Base-by-base conservation (phyloP, 768 basidiomycete genomes). In the Lentinus tigrinus region DNA sequence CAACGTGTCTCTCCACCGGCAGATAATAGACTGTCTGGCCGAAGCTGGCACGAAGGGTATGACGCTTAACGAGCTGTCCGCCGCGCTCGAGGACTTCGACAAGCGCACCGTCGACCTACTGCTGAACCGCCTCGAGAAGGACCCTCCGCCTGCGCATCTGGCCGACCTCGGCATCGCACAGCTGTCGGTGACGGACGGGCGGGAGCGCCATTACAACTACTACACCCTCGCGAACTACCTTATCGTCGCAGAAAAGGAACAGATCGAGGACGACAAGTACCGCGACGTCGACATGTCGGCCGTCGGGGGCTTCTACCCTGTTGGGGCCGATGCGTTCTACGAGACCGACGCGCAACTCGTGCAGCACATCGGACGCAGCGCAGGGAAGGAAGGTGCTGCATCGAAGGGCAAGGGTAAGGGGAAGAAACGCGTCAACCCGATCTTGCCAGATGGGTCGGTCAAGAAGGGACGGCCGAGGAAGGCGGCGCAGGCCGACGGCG, bases 151-250 rank as follows among this genome's bases (percentile, higher is more conserved):
- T 4, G 58, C 81, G 5, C 91, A 93, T 70, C 80, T 95, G 14
- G 76, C 77, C 51, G 89, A 94, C 69, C 76, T 91, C 39, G 80
- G 84, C 26, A 81, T 92, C 49, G 80, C 81, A 21, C 82, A 85
- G 37, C 70, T 91, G 27, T 87, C 88, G 80, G 95, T 97, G 73
- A 91, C 85, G 0, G 78, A 81, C 61, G 92, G 92, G 4, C 85
- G 93, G 36, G 92, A 98, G 73, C 87, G 93, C 27, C 88, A 93
- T 23, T 85, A 93, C 69, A 81, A 93, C 61, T 93, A 93, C 68
- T 95, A 85, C 74, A 91, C 91, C 0, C 70, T 88, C 43, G 78
- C 81, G 2, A 83, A 85, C 28, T 96, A 91, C 72, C 80, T 77
- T 28, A 70, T 76, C 28, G 76, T 92, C 31, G 80, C 93, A 47